A percentile compares a stretch with the other conserved stretches of the same genome.
Conservation (phyloP, 768 basidiomycete species). For the Suillus plorans region DNA sequence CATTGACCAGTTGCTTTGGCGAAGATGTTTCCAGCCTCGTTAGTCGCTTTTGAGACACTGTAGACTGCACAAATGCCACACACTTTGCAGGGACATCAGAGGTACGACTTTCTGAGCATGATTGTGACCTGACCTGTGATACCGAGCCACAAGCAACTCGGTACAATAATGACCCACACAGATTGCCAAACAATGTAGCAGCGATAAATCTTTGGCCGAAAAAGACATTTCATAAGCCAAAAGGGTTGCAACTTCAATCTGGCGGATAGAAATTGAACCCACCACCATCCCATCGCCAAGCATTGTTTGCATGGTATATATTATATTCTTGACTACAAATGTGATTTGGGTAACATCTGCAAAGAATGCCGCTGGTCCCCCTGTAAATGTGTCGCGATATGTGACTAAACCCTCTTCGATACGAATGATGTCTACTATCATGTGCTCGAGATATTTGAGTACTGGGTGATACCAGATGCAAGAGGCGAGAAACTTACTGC, state of each 20-base stretch:
- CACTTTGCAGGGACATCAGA: not conserved
- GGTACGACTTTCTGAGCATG: not conserved
- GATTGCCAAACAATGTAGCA: not conserved
- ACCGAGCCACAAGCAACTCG: not conserved
- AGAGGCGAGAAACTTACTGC: not conserved
- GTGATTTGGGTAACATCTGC: slow-evolving; percentile 19
- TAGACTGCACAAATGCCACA: not conserved
- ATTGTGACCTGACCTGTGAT: not conserved
- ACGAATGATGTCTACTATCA: slow-evolving; percentile 4
- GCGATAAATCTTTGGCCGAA: not conserved
- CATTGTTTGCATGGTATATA: slow-evolving; percentile 15
- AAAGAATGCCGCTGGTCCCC: slow-evolving; percentile 24
- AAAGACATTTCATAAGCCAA: not conserved
- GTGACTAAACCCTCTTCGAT: slow-evolving; percentile 14
- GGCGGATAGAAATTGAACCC: not conserved
- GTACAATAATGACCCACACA: not conserved
- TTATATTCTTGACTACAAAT: slow-evolving; percentile 22
- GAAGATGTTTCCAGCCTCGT: not conserved
- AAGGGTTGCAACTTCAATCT: not conserved
- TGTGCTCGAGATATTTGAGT: not conserved
- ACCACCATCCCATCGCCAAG: slow-evolving; percentile 4
- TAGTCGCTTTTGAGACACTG: slow-evolving; percentile 4
- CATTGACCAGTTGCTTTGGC: slow-evolving; percentile 6
- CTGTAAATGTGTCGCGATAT: slow-evolving; percentile 17
- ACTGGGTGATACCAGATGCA: not conserved